phyloP scores from a whole-genome alignment of 805 yeast genomes.

The Saturnispora ahearnii region DNA sequence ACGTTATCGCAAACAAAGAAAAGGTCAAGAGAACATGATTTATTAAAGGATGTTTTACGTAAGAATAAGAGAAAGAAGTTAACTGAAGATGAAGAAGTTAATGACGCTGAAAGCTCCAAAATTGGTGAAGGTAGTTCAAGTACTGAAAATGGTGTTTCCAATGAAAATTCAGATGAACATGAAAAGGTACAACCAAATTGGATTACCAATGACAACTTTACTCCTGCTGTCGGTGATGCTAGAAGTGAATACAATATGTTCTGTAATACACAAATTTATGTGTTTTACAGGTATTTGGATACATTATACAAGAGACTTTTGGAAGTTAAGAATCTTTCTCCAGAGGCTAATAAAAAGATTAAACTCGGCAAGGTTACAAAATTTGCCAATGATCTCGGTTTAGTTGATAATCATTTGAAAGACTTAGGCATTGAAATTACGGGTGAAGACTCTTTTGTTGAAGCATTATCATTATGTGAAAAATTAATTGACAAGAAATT shows the following conservation, averaged over 20 bases:
- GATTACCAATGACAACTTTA: conserved; percentile 25
- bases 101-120: conserved; percentile 16
- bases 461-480: conserved; percentile 66
- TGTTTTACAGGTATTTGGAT: conserved; percentile 78
- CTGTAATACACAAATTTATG: conserved; percentile 81
- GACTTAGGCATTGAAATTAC: conserved; percentile 71
- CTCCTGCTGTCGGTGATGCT: conserved; percentile 20
- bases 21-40: conserved; percentile 48
- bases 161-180: conserved; percentile 4
- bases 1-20: conserved; percentile 29
- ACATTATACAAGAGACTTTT: conserved; percentile 70
- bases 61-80: conserved; percentile 28
- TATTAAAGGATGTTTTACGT: conserved; percentile 50
- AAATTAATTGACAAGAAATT: conserved; percentile 79
- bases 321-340: conserved; percentile 68
- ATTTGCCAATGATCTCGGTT: conserved; percentile 81
- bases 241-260: conserved; percentile 67
- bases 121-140: conserved; percentile 11
- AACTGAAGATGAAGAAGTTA: conserved; percentile 17
- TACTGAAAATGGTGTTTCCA: conserved; percentile 13
- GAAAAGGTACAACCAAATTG: conserved; percentile 28
- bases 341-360: conserved; percentile 64
- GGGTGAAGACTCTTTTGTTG: conserved; percentile 65
- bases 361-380: conserved; percentile 51
- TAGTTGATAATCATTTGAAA: conserved; percentile 69